Conservation (phyloP, 768 basidiomycete genomes). For the Trametopsis cervina region DNA sequence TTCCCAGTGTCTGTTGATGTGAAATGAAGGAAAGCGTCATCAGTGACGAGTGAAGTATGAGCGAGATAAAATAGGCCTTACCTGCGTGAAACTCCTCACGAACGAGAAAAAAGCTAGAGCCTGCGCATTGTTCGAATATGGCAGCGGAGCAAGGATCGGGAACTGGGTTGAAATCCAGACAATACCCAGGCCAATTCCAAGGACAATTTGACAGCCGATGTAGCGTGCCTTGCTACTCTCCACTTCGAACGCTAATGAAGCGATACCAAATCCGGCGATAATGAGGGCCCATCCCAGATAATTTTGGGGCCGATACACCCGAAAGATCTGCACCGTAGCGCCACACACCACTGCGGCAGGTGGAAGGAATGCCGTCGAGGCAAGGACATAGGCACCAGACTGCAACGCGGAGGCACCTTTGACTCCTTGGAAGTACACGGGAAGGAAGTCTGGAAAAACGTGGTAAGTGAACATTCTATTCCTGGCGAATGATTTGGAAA, state of each 20-base stretch:
- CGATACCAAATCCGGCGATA: slow-evolving; percentile 31
- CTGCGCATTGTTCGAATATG: background rate
- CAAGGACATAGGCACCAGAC: slow-evolving; percentile 21
- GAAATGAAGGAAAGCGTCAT: background rate
- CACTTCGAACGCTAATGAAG: slow-evolving; percentile 5
- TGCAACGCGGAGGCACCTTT: slow-evolving; percentile 27
- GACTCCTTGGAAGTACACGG: slow-evolving; percentile 39
- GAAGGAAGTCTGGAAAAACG: slow-evolving; percentile 29
- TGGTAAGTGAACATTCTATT: background rate
- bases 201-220: slow-evolving; percentile 5
- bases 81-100: background rate
- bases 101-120: background rate
- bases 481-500: background rate
- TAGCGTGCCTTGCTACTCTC: background rate
- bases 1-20: slow-evolving; percentile 24
- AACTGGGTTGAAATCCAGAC: background rate
- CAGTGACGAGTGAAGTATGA: background rate
- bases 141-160: slow-evolving; percentile 3
- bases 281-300: slow-evolving; percentile 30
- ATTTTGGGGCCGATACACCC: slow-evolving; percentile 24
- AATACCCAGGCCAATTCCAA: background rate
- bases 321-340: slow-evolving; percentile 16
- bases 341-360: slow-evolving; percentile 26
- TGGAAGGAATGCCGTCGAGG: slow-evolving; percentile 21
- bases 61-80: background rate